A percentile compares a stretch with the other conserved stretches of the same genome.
Conservation (phyloP, 371 early-diverging fungal species). For the Quaeritorhiza haematococci region DNA sequence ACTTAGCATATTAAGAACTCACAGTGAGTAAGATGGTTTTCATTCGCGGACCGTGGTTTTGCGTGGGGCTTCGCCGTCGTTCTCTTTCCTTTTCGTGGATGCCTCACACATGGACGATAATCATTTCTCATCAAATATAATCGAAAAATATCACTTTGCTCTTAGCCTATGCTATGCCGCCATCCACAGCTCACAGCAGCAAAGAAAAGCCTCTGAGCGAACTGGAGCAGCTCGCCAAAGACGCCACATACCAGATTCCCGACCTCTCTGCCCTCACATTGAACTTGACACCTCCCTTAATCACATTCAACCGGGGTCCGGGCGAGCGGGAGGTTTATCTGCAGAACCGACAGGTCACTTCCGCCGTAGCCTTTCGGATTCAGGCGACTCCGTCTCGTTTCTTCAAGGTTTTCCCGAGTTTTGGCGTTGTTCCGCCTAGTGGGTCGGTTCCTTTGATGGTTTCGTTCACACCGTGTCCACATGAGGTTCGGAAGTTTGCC, state of each 20-base stretch:
- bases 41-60: too few species aligned
- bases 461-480: slow-evolving; percentile 28
- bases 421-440: slow-evolving; percentile 26
- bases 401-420: slow-evolving; percentile 33
- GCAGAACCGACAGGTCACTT: slow-evolving; percentile 32
- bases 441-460: slow-evolving; percentile 23
- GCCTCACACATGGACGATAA: neutral
- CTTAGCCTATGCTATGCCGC: neutral
- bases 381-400: slow-evolving; percentile 22
- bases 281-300: slow-evolving; percentile 27
- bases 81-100: neutral
- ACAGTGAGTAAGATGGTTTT: neutral
- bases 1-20: neutral
- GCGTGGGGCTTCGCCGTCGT: too few species aligned
- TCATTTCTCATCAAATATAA: neutral
- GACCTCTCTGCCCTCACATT: slow-evolving; percentile 26
- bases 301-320: slow-evolving; percentile 34
- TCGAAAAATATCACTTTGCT: neutral
- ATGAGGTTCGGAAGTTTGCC: slow-evolving; percentile 13
- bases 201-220: neutral
- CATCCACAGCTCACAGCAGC: neutral
- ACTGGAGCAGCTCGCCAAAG: neutral
- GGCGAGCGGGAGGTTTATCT: slow-evolving; percentile 27
- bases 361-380: slow-evolving; percentile 21
- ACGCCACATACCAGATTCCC: slow-evolving; percentile 2